A percentile compares a stretch with the other conserved stretches of the same genome.
Conservation (phyloP, 192 early-diverging fungal species). For the Diversispora epigaea region DNA sequence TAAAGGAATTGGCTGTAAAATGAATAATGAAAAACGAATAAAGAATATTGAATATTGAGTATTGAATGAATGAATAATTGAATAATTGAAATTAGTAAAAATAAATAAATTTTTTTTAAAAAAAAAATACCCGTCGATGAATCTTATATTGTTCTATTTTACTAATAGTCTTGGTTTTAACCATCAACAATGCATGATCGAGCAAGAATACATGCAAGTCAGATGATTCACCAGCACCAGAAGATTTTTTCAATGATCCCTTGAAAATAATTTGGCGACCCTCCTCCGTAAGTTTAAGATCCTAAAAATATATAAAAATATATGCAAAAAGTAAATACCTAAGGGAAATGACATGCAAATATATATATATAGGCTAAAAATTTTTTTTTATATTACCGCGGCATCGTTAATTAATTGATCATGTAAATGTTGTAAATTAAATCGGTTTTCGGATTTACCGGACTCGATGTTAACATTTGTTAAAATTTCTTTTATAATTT, state of each 20-base stretch:
- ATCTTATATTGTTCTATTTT: slow-evolving; percentile 64
- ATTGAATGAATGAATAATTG: neutral
- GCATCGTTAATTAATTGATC: slow-evolving; percentile 63
- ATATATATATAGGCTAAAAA: neutral
- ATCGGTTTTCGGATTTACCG: slow-evolving; percentile 83
- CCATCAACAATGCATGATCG: slow-evolving; percentile 82
- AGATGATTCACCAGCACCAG: slow-evolving; percentile 54
- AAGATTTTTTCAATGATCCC: slow-evolving; percentile 73
- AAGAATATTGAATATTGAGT: too few relatives aligned
- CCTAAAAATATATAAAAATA: slow-evolving; percentile 43
- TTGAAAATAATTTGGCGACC: slow-evolving; percentile 75
- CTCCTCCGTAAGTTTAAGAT: slow-evolving; percentile 70
- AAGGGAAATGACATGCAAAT: neutral
- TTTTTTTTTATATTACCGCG: neutral
- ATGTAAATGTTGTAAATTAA: slow-evolving; percentile 76
- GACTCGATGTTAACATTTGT: slow-evolving; percentile 81
- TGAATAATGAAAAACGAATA: neutral
- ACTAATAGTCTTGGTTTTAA: slow-evolving; percentile 63
- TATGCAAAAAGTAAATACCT: neutral
- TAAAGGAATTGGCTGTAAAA: slow-evolving; percentile 76
- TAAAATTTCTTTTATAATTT: slow-evolving; percentile 72
- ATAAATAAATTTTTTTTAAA: neutral
- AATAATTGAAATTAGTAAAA: too few relatives aligned
- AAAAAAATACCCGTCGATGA: slow-evolving; percentile 45
- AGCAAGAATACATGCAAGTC: slow-evolving; percentile 80